These are phyloP conservation scores for Penicillium hordei DNA, from an alignment of 2,329 filamentous ascomycete species.

Conservation along the genomic window DNA sequence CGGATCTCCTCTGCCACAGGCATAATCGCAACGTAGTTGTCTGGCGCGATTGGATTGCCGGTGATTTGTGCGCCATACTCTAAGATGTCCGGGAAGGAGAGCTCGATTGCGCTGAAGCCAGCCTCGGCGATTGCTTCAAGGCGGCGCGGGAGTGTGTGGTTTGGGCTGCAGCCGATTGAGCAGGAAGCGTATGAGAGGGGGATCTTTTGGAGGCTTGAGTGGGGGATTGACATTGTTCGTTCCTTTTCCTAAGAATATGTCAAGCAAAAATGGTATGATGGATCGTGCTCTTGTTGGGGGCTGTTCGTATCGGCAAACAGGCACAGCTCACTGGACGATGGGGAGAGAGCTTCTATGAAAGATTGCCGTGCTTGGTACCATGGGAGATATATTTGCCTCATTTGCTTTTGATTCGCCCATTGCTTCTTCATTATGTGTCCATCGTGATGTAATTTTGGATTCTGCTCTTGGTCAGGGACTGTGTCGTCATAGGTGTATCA, in stretches of 20 bases:
- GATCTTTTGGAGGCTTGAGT: constrained; percentile 28
- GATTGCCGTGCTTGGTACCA: background rate
- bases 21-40: constrained; percentile 61
- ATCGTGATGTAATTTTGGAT: constrained; percentile 22
- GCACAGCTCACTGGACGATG: background rate
- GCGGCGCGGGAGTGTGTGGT: constrained; percentile 39
- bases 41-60: constrained; percentile 51
- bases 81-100: constrained; percentile 71
- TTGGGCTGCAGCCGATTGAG: constrained; percentile 40
- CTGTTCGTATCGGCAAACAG: background rate
- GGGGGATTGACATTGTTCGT: constrained; percentile 13
- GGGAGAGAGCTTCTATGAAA: background rate
- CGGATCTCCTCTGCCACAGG: constrained; percentile 57
- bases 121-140: constrained; percentile 43
- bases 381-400: background rate
- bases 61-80: constrained; percentile 58
- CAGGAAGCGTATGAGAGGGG: constrained; percentile 45
- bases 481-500: constrained; percentile 17
- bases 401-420: background rate
- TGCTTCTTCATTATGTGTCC: background rate
- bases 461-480: background rate
- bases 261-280: background rate
- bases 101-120: constrained; percentile 64
- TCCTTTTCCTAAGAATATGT: background rate
- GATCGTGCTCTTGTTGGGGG: background rate